These are phyloP conservation scores for Nakazawaea anatomiae DNA, from an alignment of 805 yeast species.

Conservation along the genomic window DNA sequence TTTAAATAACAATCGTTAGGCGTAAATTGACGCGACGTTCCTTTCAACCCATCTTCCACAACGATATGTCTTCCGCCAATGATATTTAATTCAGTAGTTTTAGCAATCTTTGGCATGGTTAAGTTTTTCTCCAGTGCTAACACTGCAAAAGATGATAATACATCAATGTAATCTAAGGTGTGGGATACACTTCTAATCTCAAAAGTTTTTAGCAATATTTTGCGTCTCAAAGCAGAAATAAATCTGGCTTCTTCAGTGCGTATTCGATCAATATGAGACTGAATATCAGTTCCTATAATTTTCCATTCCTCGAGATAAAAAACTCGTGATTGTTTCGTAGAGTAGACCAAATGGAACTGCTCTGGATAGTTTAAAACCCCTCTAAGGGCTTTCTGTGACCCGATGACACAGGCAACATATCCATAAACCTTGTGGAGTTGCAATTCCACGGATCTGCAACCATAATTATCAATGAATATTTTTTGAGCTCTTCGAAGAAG, in stretches of 20 bases:
- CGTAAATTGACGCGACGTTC: conserved; percentile 41
- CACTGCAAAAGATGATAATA: conserved; percentile 63
- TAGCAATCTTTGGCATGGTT: conserved; percentile 57
- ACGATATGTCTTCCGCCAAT: conserved; percentile 75
- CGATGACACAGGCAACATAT: conserved; percentile 44
- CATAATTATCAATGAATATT: conserved; percentile 19
- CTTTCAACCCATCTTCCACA: conserved; percentile 68
- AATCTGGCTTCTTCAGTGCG: conserved; percentile 48
- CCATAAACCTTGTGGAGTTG: conserved; percentile 36
- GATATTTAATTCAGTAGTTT: conserved; percentile 42
- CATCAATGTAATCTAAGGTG: conserved; percentile 63
- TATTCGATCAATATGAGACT: conserved; percentile 40
- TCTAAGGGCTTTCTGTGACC: conserved; percentile 23
- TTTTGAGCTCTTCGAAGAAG: conserved; percentile 25
- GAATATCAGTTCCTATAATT: conserved; percentile 42
- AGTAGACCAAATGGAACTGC: neutral
- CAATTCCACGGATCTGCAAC: conserved; percentile 26
- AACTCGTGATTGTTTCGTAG: conserved; percentile 16
- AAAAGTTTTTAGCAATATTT: conserved; percentile 37
- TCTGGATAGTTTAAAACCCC: conserved; percentile 2
- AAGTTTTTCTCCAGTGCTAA: conserved; percentile 65
- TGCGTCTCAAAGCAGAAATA: conserved; percentile 39
- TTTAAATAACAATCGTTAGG: conserved; percentile 34
- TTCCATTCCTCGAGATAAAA: conserved; percentile 46
- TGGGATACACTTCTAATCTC: conserved; percentile 45